Evolutionary conservation across 2,329 filamentous ascomycete species (phyloP).

Genomic region (Didymella exigua): DNA sequence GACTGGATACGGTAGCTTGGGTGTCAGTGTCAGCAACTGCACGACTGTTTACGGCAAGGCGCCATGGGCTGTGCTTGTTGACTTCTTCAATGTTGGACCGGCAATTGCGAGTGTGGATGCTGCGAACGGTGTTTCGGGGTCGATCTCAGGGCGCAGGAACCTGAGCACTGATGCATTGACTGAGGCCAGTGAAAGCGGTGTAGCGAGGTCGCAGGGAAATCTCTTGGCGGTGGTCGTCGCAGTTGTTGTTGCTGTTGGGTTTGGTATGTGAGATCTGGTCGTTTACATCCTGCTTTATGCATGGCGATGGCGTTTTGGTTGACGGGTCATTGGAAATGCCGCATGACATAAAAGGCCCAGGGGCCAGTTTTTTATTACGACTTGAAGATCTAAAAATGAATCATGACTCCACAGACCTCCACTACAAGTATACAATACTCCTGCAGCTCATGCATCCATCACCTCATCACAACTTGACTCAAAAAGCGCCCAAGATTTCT

Average conservation of each 20-base stretch:
- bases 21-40: constrained; percentile 46
- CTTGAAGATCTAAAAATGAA: not conserved
- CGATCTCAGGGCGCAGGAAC: constrained; percentile 31
- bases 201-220: constrained; percentile 24
- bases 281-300: not conserved
- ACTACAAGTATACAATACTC: not conserved
- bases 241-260: constrained; percentile 36
- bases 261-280: constrained; percentile 20
- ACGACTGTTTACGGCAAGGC: constrained; percentile 64
- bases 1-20: constrained; percentile 61
- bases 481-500: too few relatives aligned
- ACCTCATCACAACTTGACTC: too few relatives aligned
- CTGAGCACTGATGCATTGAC: constrained; percentile 28
- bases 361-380: not conserved
- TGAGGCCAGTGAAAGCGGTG: constrained; percentile 22
- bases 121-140: constrained; percentile 63
- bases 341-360: not conserved
- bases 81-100: constrained; percentile 77
- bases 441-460: too few relatives aligned
- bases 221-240: constrained; percentile 40
- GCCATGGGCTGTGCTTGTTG: constrained; percentile 77
- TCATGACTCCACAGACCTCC: not conserved
- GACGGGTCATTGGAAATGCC: not conserved
- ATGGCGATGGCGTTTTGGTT: constrained; percentile 14
- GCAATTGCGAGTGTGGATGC: constrained; percentile 73